Percentiles rank a stretch among this genome's conserved stretches.
These are phyloP conservation scores for Pleurotus tuoliensis DNA, from an alignment of 768 basidiomycete species.

Conservation along the genomic window DNA sequence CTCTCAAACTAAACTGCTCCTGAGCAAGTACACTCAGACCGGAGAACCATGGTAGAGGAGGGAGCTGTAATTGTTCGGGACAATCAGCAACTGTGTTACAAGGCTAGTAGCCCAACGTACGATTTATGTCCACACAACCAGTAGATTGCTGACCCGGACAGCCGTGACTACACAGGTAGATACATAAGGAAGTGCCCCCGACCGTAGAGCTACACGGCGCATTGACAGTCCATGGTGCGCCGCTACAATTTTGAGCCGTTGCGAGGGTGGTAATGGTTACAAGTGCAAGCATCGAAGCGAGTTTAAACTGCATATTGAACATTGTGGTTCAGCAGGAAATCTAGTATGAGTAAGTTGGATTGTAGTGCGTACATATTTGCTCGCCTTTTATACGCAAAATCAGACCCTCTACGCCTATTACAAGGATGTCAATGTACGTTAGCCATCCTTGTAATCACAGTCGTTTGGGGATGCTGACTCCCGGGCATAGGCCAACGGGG, in stretches of 20 bases:
- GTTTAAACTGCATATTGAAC: neutral
- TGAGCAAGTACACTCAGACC: constrained; percentile 6
- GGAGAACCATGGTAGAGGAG: constrained; percentile 1
- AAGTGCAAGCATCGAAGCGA: neutral
- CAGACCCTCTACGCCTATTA: too few relatives aligned
- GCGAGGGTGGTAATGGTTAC: neutral
- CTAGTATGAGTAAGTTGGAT: neutral
- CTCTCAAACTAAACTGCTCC: neutral
- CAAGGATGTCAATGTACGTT: too few relatives aligned
- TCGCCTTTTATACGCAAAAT: too few relatives aligned
- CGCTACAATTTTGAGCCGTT: neutral
- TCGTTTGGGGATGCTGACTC: too few relatives aligned
- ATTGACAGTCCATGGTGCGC: constrained; percentile 3
- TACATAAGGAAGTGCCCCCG: neutral
- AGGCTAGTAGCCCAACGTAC: neutral
- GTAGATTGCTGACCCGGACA: constrained; percentile 4
- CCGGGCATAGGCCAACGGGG: too few relatives aligned
- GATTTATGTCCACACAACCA: constrained; percentile 1
- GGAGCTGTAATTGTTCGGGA: neutral
- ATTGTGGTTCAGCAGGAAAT: neutral
- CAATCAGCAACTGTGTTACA: neutral
- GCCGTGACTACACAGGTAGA: neutral
- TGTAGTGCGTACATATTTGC: too few relatives aligned
- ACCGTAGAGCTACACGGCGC: constrained; percentile 5
- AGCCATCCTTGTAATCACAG: too few relatives aligned